A percentile compares a stretch with the other conserved stretches of the same genome.
phyloP scores from a whole-genome alignment of 805 yeast species.

The Wickerhamomyces ciferrii region DNA sequence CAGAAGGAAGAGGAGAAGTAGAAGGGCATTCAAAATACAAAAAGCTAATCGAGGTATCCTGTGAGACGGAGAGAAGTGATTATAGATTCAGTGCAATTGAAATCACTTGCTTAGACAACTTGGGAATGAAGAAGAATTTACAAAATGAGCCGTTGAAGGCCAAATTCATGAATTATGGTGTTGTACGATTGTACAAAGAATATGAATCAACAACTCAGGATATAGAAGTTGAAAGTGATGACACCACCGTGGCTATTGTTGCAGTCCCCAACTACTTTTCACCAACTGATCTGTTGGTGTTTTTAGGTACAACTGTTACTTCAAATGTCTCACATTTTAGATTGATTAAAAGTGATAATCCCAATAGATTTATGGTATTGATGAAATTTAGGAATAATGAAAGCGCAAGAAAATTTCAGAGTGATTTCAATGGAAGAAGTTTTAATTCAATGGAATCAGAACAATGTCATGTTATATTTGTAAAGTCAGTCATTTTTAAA shows the following conservation, averaged over 20 bases:
- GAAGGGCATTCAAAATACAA: background rate
- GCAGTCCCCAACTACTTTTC: conserved; percentile 87
- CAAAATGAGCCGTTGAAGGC: conserved; percentile 31
- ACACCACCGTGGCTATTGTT: conserved; percentile 70
- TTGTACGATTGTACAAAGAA: conserved; percentile 61
- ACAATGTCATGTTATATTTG: conserved; percentile 67
- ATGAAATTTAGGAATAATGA: conserved; percentile 61
- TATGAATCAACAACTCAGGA: conserved; percentile 22
- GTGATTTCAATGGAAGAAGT: conserved; percentile 60
- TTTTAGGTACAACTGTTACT: conserved; percentile 59
- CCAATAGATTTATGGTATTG: conserved; percentile 70
- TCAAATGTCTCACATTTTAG: conserved; percentile 65
- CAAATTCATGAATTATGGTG: conserved; percentile 65
- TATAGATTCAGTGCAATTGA: conserved; percentile 30
- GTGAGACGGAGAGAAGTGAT: conserved; percentile 9
- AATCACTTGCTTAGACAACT: conserved; percentile 22
- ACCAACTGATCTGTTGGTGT: conserved; percentile 77
- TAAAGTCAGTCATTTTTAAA: conserved; percentile 34
- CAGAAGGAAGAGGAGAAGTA: background rate
- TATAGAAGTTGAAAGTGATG: conserved; percentile 40
- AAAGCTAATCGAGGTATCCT: background rate
- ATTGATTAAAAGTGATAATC: conserved; percentile 57
- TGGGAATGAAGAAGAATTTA: background rate
- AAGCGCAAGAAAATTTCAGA: conserved; percentile 60
- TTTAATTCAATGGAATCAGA: conserved; percentile 91